These are phyloP conservation scores for Lumnitzera racemosa DNA, from an alignment of 345 rosid species.

Conservation along the genomic window DNA sequence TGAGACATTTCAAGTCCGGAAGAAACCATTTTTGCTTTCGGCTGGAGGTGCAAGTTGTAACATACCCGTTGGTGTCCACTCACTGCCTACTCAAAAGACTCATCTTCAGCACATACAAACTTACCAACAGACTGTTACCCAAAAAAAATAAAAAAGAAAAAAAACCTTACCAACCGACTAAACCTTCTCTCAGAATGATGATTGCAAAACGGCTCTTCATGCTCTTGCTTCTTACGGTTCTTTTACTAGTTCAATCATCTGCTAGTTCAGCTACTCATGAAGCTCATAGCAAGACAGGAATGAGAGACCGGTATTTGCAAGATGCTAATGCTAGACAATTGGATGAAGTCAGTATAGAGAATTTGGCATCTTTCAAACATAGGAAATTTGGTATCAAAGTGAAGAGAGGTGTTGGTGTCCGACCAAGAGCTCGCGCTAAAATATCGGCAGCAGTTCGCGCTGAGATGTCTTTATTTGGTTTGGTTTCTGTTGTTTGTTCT, in stretches of 20 bases:
- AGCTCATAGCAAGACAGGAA: neutral
- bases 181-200: neutral
- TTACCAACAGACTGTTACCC: too few species aligned
- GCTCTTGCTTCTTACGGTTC: neutral
- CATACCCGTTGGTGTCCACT: too few species aligned
- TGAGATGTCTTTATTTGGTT: neutral
- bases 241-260: neutral
- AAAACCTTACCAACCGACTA: too few species aligned
- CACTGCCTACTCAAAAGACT: too few species aligned
- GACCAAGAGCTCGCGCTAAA: neutral
- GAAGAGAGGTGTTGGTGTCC: neutral
- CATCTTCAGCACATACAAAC: too few species aligned
- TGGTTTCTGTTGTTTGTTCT: neutral
- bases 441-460: slow-evolving; percentile 6
- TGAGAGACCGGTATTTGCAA: too few species aligned
- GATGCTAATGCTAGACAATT: neutral
- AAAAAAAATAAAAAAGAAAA: too few species aligned
- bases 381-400: slow-evolving; percentile 1
- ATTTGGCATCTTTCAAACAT: neutral
- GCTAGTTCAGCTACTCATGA: slow-evolving; percentile 1
- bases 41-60: too few species aligned
- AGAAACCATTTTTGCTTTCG: too few species aligned
- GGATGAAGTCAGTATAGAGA: neutral
- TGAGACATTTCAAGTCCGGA: too few species aligned
- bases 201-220: neutral